Base-by-base conservation (phyloP, 2,329 filamentous ascomycete species). In the Lasiodiplodia theobromae region DNA sequence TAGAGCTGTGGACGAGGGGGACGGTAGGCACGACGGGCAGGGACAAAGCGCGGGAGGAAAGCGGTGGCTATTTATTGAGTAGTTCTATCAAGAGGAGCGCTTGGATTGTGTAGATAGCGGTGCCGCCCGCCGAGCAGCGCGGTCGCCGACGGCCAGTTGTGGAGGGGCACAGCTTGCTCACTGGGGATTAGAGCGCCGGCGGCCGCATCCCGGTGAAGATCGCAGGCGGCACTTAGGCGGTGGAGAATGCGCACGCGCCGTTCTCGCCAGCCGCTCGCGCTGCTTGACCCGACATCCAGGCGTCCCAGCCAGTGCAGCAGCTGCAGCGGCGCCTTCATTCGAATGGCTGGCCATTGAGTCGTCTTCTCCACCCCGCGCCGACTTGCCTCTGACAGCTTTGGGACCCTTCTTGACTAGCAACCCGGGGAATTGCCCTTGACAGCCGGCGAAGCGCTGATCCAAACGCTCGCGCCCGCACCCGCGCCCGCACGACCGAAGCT, bases 171-270 rank as follows among this genome's bases (percentile, higher is more conserved):
- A 49, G 60, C 60, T 37, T 57, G 31, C 47, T 65, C 23, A n/a
- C 47, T 51, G 37, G 53, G 65, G 64, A 7, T 57, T 60, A 54
- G 38, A 54, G 62, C 62, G 51, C 23, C 56, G 66, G 56, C 66
- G 31, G 31, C 31, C 25, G 21, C 25, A 58, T 54, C 66, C 66
- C 47, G 66, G 44, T 16, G 65, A 2, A 7, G 65, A 67, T 67
- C 65, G n/a, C 28, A n/a, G 40, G 12, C 40, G 10, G 34, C 40
- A 23, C 21, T 23, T 21, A 34, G 25, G 18, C 57, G 38, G 58
- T 16, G 25, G 40, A 47, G 25, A 40, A 14, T 40, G n/a, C 47
- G 58, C 58, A 38, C 60, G 31, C 31, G 31, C 31, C 31, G 23
- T 23, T 28, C 8, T 28, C 40, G 10, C 51, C 44, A n/a, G 23